These are phyloP conservation scores for Trichosanthes cucumerina DNA, from an alignment of 306 rosid species.

Conservation along the genomic window DNA sequence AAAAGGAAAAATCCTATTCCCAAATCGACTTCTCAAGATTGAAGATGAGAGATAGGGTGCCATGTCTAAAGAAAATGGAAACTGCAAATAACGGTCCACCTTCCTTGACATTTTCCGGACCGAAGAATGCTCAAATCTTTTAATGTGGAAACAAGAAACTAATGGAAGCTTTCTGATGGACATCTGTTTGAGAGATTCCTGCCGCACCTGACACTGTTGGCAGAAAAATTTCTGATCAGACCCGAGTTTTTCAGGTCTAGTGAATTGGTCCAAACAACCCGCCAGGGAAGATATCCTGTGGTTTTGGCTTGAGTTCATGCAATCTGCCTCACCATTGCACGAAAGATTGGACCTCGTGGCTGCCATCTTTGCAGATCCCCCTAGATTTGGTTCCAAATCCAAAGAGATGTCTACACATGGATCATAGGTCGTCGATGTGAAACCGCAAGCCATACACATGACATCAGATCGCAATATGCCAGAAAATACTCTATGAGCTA, in stretches of 20 bases:
- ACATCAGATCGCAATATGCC: constrained; percentile 93
- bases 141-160: constrained; percentile 84
- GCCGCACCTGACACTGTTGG: constrained; percentile 82
- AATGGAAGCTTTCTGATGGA: constrained; percentile 85
- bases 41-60: constrained; percentile 83
- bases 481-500: constrained; percentile 85
- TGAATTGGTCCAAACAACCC: constrained; percentile 88
- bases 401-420: constrained; percentile 88
- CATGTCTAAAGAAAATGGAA: constrained; percentile 83
- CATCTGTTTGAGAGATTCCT: constrained; percentile 90
- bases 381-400: constrained; percentile 72
- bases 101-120: constrained; percentile 75
- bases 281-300: constrained; percentile 49
- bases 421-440: constrained; percentile 89
- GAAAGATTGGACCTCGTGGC: constrained; percentile 42
- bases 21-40: constrained; percentile 61
- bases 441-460: constrained; percentile 93
- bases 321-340: constrained; percentile 59
- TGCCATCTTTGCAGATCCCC: constrained; percentile 42
- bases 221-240: constrained; percentile 91
- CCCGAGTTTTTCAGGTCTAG: constrained; percentile 85
- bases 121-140: constrained; percentile 90
- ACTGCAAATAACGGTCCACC: constrained; percentile 79
- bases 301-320: constrained; percentile 35
- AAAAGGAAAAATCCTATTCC: constrained; percentile 71